Conservation (phyloP, 2,329 filamentous ascomycete genomes). For the Shiraia bambusicola region DNA sequence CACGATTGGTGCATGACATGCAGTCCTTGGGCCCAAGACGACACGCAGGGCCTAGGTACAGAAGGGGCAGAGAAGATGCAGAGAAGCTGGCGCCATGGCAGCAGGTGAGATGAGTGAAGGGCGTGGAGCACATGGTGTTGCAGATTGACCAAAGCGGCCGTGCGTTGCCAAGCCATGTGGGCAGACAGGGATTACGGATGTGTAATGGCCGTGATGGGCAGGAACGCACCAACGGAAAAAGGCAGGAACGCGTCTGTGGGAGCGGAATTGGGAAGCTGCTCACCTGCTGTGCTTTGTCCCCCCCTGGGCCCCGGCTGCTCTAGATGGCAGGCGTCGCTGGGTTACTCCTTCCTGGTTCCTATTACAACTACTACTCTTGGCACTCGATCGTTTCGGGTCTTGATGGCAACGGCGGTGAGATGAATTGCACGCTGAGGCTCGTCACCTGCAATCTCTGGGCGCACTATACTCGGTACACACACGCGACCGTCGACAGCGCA, state of each 20-base stretch:
- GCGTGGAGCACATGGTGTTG: slow-evolving; percentile 33
- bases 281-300: slow-evolving; percentile 32
- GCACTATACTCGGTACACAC: neutral
- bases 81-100: too few relatives aligned
- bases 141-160: slow-evolving; percentile 27
- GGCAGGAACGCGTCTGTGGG: slow-evolving; percentile 20
- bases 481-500: slow-evolving; percentile 6
- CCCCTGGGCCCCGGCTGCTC: slow-evolving; percentile 13
- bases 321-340: slow-evolving; percentile 10
- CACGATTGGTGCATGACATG: slow-evolving; percentile 24
- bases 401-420: neutral
- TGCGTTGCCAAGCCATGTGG: slow-evolving; percentile 38
- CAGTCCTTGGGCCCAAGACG: slow-evolving; percentile 27
- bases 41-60: neutral
- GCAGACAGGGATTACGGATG: slow-evolving; percentile 29
- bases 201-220: too few relatives aligned
- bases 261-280: slow-evolving; percentile 36
- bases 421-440: neutral
- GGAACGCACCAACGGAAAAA: neutral
- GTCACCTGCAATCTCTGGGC: too few relatives aligned
- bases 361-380: slow-evolving; percentile 3
- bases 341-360: slow-evolving; percentile 1
- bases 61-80: slow-evolving; percentile 5
- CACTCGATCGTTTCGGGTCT: neutral
- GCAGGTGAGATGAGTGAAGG: slow-evolving; percentile 10